Conservation (phyloP, 371 early-diverging fungal genomes). For the Blyttiomyces sp. region DNA sequence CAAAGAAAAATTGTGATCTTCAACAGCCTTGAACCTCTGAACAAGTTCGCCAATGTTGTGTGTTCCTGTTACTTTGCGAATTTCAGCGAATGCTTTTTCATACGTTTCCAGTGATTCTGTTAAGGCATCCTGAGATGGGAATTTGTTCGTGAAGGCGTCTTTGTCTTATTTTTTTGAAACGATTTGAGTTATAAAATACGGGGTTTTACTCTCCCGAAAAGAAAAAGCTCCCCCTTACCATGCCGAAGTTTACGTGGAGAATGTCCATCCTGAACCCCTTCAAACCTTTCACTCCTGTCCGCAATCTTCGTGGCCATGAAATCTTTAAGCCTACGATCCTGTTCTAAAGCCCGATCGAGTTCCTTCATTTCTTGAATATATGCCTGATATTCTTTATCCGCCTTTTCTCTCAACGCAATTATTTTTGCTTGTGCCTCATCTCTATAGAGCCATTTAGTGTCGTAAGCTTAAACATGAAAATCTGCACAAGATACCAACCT, state of each 20-base stretch:
- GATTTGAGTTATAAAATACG: background rate
- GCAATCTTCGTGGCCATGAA: conserved; percentile 56
- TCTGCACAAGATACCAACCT: conserved; percentile 32
- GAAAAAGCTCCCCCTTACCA: background rate
- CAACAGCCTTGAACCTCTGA: conserved; percentile 49
- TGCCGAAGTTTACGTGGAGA: conserved; percentile 14
- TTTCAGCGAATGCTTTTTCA: conserved; percentile 46
- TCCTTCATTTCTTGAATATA: conserved; percentile 61
- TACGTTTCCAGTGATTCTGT: conserved; percentile 44
- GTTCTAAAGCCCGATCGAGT: conserved; percentile 53
- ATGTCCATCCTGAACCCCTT: conserved; percentile 10
- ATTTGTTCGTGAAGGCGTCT: conserved; percentile 30
- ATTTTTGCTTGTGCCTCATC: conserved; percentile 58
- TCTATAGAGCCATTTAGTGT: conserved; percentile 21
- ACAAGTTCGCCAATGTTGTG: conserved; percentile 50
- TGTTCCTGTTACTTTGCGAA: conserved; percentile 47
- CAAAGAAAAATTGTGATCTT: conserved; percentile 59
- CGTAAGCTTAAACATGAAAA: background rate
- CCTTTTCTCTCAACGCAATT: conserved; percentile 49
- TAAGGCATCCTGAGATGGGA: conserved; percentile 47
- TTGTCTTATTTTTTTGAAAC: conserved; percentile 22
- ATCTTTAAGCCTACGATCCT: conserved; percentile 52
- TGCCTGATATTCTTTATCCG: conserved; percentile 57
- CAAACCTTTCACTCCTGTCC: conserved; percentile 36
- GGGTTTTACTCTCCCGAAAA: background rate